Base-by-base conservation (phyloP, 371 early-diverging fungal genomes). In the Lichtheimia ornata region DNA sequence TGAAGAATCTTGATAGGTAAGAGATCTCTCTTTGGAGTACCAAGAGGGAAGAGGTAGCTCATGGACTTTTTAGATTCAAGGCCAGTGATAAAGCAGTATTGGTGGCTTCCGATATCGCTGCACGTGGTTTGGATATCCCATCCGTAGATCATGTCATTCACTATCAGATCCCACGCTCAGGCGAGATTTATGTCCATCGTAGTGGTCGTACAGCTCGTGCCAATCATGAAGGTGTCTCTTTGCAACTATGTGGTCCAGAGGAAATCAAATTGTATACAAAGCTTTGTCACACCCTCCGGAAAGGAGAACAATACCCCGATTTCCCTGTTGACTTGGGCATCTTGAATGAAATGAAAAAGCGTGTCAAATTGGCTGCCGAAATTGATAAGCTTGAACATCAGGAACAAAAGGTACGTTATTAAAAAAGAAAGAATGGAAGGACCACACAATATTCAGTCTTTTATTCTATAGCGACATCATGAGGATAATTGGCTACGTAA, bases 161-260 rank as follows among this genome's bases (percentile, higher is more conserved):
- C 69, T 96, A 92, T 68, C 94, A 96, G 64, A 61, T 95, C 9
- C 95, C 96, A 52, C 81, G 92, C 6, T 86, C 89, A 0, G 85
- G 88, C 14, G 94, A 98, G 43, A 79, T 89, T 27, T 95, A 94
- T 71, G 88, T 94, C 42, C 96, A 95, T 66, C 82, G 96, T 27
- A 88, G 88, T 69, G 96, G 96, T 54, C 88, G 97, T 70, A 97
- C 97, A 0, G 97, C 94, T 15, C 88, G 93, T 69, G 96, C 91
- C 22, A 83, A 83, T 40, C 84, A 78, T 18, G 91, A 91, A 62
- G 99, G 99, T 62, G 77, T 95, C 17, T 88, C 89, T 22, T 66
- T 96, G 18, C 71, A 93, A 70, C 70, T 97, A 40, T 87, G 88
- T 64, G 84, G 88, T 25, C 97, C 98, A 12, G 90, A 93, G 41